Base-by-base conservation (phyloP, 2,329 filamentous ascomycete species). In the Tolypocladium tropicale region DNA sequence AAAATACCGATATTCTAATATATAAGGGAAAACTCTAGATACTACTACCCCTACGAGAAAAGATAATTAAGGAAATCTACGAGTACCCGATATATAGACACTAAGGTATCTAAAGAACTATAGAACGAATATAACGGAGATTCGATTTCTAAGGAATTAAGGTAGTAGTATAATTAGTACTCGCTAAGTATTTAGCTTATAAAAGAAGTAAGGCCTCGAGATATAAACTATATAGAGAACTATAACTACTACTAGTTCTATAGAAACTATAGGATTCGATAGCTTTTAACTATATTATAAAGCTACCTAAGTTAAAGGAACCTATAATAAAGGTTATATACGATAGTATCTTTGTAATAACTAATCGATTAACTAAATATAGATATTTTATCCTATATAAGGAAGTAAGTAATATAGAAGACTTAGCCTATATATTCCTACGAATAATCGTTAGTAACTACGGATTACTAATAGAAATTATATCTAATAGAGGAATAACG, bases 151-250 rank as follows among this genome's bases (percentile, higher is more conserved):
- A 23, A 21, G n/a, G 18, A 54, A 32, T 54, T 25, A 49, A 16
- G 36, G 41, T 25, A 54, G n/a, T n/a, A n/a, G n/a, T n/a, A 54
- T 23, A 28, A 36, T 25, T 30, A 54, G 9, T 6, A 25, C 28
- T 36, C 32, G 21, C 16, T 49, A 48, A 48, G 43, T 48, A 28
- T 12, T n/a, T n/a, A 48, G n/a, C 50, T 54, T 55, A 53, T 36
- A 2, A 33, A 53, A 5, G 28, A 55, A 34, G 25, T n/a, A 55
- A 56, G 21, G 51, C 32, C 43, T 23, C 50, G 41, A 16, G 28
- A 51, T 48, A 56, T 23, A 25, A 46, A 56, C 14, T 50, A 52
- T 33, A 54, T 16, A 49, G 6, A 54, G 21, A 58, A 6, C 50
- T 32, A 32, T 5, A 32, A 32, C 30, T 32, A 32, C 9, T 32